Evolutionary conservation across 2,329 filamentous ascomycete species (phyloP), one percentile per base, ranked within the genome.

Genomic region (Dactylellina drechsleri): DNA sequence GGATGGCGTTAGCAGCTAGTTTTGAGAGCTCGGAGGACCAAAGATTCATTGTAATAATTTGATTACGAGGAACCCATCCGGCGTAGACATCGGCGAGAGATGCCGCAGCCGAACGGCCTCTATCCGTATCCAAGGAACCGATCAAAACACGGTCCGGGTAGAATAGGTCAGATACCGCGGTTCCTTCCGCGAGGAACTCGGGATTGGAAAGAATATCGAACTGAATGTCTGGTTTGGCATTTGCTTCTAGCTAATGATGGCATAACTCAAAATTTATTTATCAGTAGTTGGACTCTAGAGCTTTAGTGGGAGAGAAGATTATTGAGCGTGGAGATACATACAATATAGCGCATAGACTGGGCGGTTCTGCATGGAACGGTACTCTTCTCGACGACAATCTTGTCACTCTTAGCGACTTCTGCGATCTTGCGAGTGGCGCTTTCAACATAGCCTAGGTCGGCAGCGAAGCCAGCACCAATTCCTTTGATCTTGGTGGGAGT

Each of bases 141-240:
- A 94, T 92, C 49, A 94, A 84, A 13, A 94, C 87, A 26, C 91
- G 87, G 79, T 92, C 90, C 6, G 91, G 91, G 74, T 85, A 82
- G 58, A 92, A 85, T 7, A 94, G 84, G 80, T 93, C 89, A 53
- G 86, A 84, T 76, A 93, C 86, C 2, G 91, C 91, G 2, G 90
- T 92, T 61, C 91, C 91, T 77, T 91, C 91, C 26, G 91, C 89
- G 50, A 94, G 84, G 80, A 93, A 94, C 81, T 94, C 91, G 4
- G 91, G 91, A 82, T 93, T 93, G 53, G 90, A 92, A 26, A 93
- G 85, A 66, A 93, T 88, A 80, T 93, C 90, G 80, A 93, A 93
- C 76, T 86, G 85, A 12, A 88, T 84, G 16, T 86, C 86, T 0
- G 89, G 89, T 12, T 87, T 87, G 78, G 86, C 77, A 85, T 84